Conservation (phyloP, 129 eudicot species). For the Flaveria trinervia region DNA sequence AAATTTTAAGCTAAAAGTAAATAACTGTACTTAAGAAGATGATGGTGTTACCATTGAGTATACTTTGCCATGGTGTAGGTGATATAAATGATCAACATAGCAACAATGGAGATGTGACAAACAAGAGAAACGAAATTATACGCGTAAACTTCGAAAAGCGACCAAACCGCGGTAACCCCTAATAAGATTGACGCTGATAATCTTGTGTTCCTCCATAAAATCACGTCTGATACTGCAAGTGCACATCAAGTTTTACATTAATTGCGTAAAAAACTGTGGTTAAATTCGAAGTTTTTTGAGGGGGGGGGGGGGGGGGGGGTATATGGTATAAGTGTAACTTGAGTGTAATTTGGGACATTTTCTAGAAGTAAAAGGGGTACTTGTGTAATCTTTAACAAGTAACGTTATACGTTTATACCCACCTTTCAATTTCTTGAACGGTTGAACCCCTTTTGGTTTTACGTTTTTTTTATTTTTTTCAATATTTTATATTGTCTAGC, state of each 20-base stretch:
- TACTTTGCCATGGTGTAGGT: conserved; percentile 62
- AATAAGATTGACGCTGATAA: conserved; percentile 67
- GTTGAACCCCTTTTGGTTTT: no score
- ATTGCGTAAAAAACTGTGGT: not conserved
- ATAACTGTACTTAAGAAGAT: not conserved
- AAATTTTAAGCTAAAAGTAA: not conserved
- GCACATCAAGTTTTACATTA: conserved; percentile 14
- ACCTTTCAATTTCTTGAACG: no score
- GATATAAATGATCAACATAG: conserved; percentile 54
- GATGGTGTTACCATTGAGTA: conserved; percentile 48
- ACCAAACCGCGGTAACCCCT: conserved; percentile 65
- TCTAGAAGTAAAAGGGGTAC: not conserved
- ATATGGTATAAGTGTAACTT: not conserved
- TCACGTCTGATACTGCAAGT: conserved; percentile 67
- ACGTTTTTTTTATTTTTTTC: no score
- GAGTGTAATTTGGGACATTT: not conserved
- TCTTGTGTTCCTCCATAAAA: conserved; percentile 79
- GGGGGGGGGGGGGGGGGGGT: not conserved
- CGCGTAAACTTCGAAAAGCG: conserved; percentile 67
- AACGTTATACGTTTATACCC: no score
- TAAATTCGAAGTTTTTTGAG: not conserved
- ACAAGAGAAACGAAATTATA: conserved; percentile 67
- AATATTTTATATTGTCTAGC: no score
- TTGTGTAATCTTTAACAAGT: not conserved
- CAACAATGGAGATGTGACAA: conserved; percentile 52